Conservation (phyloP, 352 stramenopile genomes). For the Pythium oligandrum region DNA sequence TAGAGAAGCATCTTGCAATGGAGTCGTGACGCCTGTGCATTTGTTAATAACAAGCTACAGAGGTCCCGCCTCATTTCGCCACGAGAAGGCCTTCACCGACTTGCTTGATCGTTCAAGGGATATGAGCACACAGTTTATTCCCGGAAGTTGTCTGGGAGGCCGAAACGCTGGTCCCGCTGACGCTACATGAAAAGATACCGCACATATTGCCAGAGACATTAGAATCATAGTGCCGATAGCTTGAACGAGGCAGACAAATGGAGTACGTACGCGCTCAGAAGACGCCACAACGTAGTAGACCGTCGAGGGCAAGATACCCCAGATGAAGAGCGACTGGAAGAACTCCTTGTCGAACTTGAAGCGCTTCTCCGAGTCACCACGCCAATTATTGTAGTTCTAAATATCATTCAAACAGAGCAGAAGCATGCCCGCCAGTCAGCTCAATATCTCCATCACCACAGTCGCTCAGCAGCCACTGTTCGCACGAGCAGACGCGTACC, state of each 20-base stretch:
- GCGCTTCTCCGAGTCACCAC: slow-evolving; percentile 77
- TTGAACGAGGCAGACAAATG: neutral
- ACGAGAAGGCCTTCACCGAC: no score
- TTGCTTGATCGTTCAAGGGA: no score
- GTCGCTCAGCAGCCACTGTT: neutral
- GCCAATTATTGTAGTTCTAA: slow-evolving; percentile 86
- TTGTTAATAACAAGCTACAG: no score
- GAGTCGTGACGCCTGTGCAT: no score
- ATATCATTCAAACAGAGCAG: neutral
- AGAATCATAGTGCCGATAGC: neutral
- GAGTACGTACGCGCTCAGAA: slow-evolving; percentile 54
- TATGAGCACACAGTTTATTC: slow-evolving; percentile 22
- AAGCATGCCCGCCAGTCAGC: no score
- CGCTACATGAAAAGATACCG: slow-evolving; percentile 16
- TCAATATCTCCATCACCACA: no score
- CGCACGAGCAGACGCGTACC: slow-evolving; percentile 20
- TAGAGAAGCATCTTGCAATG: no score
- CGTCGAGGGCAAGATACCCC: slow-evolving; percentile 52
- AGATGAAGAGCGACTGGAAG: slow-evolving; percentile 46
- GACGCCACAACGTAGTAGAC: slow-evolving; percentile 61
- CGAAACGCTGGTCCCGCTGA: slow-evolving; percentile 36
- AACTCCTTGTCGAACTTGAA: slow-evolving; percentile 72
- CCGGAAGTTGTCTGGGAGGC: slow-evolving; percentile 51
- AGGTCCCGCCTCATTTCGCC: no score
- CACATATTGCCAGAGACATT: neutral